Percentiles rank a stretch among this genome's conserved stretches.
These are phyloP conservation scores for Ceratorhiza oryzae-sativae DNA, from an alignment of 1,284 basidiomycete genomes.

Conservation along the genomic window DNA sequence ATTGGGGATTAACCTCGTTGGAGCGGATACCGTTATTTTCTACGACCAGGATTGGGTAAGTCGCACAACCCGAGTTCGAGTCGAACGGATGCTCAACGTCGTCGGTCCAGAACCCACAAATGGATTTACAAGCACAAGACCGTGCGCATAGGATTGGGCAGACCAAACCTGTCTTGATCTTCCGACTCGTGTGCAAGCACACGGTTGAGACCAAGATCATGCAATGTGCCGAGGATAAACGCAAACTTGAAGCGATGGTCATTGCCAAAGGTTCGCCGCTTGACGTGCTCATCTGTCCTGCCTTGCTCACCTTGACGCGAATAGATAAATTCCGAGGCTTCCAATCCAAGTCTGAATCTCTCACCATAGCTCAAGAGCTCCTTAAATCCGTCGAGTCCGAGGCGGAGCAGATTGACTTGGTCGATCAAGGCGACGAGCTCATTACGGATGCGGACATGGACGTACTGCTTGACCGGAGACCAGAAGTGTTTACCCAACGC, in stretches of 20 bases:
- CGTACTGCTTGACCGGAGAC: slow-evolving; percentile 80
- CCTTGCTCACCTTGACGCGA: neutral
- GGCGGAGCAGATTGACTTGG: slow-evolving; percentile 89
- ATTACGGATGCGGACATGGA: slow-evolving; percentile 83
- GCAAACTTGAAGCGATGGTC: slow-evolving; percentile 90
- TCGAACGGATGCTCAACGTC: neutral
- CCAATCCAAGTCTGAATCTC: slow-evolving; percentile 58
- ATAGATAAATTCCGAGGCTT: slow-evolving; percentile 38
- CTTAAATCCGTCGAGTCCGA: slow-evolving; percentile 81
- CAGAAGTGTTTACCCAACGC: slow-evolving; percentile 78
- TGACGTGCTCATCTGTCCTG: neutral
- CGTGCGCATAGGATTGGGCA: slow-evolving; percentile 96
- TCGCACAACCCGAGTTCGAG: slow-evolving; percentile 38
- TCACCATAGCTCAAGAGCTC: slow-evolving; percentile 81
- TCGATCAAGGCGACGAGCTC: slow-evolving; percentile 75
- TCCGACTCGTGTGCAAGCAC: slow-evolving; percentile 84
- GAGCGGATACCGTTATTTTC: slow-evolving; percentile 94
- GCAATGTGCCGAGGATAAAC: slow-evolving; percentile 85
- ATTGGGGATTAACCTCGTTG: slow-evolving; percentile 88
- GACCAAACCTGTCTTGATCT: slow-evolving; percentile 85
- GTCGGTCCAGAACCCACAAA: slow-evolving; percentile 81
- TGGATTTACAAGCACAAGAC: slow-evolving; percentile 96
- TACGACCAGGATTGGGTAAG: slow-evolving; percentile 95
- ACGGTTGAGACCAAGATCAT: slow-evolving; percentile 93
- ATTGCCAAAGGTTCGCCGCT: slow-evolving; percentile 79